Evolutionary conservation across 768 basidiomycete genomes (phyloP), one percentile per base, ranked within the genome.

Genomic region (Podaxis sp.): DNA sequence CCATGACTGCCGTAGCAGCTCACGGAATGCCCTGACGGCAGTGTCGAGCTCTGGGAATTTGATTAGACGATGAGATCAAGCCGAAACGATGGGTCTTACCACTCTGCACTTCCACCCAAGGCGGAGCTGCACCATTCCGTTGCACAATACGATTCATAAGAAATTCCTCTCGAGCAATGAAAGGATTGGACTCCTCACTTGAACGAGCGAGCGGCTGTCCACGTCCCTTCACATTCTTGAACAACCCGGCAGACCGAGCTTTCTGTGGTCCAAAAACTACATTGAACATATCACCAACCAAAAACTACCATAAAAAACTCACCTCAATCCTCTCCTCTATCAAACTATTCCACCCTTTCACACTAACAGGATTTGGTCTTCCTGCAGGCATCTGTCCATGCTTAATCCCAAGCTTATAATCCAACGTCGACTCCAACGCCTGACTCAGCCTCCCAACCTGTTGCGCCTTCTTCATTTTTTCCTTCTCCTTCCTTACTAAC

Each of bases 71-170:
- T 46, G 33, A 15, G 9, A 37, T n/a, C 3, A 37, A 2, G 27
- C 49, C 33, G 24, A 25, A 37, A 0, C 19, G 13, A 19, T 7
- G 15, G n/a, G 29, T 71, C 82, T 51, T 64, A 86, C 88, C 89
- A 60, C 79, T 77, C 72, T 93, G 93, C 37, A 92, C 68, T 74
- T 94, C 92, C 1, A 94, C 87, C 93, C 93, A 95, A 3, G 91
- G 89, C 33, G 93, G 93, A 3, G 85, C 83, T 5, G 89, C 90
- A n/a, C 90, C 91, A 65, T 93, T 89, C 55, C 85, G 79, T 69
- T 91, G 87, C 6, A 94, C 82, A 62, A 93, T 92, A 12, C 93
- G 85, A 66, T 94, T 95, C 88, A 94, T 87, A 53, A 94, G 76
- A 67, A 88, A 91, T 69, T 94, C 92, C 66, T 91, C 90, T 7